Evolutionary conservation across 345 rosid species (phyloP).

Genomic region (Aquilaria yunnanensis): DNA sequence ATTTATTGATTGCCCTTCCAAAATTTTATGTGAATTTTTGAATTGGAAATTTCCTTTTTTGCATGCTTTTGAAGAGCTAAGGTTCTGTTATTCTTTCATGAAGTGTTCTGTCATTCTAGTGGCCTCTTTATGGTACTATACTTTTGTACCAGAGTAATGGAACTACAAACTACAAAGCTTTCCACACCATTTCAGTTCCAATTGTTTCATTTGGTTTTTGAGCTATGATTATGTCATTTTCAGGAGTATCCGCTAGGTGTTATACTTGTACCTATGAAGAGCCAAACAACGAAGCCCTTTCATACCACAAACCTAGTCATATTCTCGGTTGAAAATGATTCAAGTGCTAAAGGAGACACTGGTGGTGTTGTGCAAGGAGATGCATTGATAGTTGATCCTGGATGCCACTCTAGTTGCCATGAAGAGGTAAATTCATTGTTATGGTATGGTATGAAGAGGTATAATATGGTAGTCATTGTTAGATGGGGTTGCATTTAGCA

Average conservation of each 20-base stretch:
- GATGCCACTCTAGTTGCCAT: slow-evolving; percentile 48
- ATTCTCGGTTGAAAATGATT: slow-evolving; percentile 46
- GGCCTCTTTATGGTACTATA: no score
- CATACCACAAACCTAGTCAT: slow-evolving; percentile 71
- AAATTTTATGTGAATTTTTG: neutral
- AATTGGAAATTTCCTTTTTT: neutral
- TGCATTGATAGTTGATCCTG: slow-evolving; percentile 86
- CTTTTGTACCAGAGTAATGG: no score
- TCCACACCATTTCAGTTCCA: no score
- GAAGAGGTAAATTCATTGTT: slow-evolving; percentile 36
- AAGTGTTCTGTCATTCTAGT: no score
- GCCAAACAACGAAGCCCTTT: slow-evolving; percentile 68
- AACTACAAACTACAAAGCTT: no score
- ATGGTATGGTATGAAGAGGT: slow-evolving; percentile 38
- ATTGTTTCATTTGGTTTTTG: no score
- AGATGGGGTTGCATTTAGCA: neutral
- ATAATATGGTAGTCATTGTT: slow-evolving; percentile 9
- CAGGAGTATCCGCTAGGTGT: slow-evolving; percentile 97
- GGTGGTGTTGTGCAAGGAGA: slow-evolving; percentile 53
- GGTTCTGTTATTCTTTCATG: neutral
- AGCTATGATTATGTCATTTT: slow-evolving; percentile 11
- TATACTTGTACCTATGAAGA: slow-evolving; percentile 67
- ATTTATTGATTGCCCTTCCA: neutral
- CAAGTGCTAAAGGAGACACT: slow-evolving; percentile 23
- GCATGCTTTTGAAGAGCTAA: slow-evolving; percentile 8